Percentiles rank a stretch among this genome's conserved stretches.
These are phyloP conservation scores for Arachnomyces sp. DNA, from an alignment of 2,329 filamentous ascomycete genomes.

Conservation along the genomic window DNA sequence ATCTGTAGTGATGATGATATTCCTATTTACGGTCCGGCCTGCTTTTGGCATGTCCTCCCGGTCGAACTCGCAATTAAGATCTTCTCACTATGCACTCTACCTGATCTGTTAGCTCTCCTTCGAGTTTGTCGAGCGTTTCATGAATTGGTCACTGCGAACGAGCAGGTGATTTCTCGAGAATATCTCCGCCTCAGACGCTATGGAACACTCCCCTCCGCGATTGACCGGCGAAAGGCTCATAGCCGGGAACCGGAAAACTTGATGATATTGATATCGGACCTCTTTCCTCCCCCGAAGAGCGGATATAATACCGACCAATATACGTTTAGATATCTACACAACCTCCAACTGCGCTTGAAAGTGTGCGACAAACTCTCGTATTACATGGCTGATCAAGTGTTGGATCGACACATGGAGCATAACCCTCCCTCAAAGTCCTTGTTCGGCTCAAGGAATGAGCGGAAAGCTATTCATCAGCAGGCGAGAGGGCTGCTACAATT, in stretches of 20 bases:
- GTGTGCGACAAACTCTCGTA: conserved; percentile 32
- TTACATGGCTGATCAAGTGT: conserved; percentile 35
- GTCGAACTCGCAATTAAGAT: conserved; percentile 36
- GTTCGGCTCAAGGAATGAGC: conserved; percentile 27
- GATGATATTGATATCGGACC: conserved; percentile 36
- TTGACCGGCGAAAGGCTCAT: conserved; percentile 28
- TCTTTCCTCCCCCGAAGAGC: conserved; percentile 33
- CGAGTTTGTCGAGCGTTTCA: conserved; percentile 34
- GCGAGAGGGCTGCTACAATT: conserved; percentile 29
- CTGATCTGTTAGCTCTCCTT: conserved; percentile 29
- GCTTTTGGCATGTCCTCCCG: conserved; percentile 33
- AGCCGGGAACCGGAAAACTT: conserved; percentile 36
- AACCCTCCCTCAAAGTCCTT: conserved; percentile 24
- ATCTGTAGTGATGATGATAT: too few species aligned
- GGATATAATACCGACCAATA: conserved; percentile 31
- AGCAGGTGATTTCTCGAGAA: conserved; percentile 33
- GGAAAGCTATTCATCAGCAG: conserved; percentile 26
- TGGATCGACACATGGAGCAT: conserved; percentile 30
- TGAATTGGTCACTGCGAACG: conserved; percentile 29
- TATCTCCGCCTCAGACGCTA: conserved; percentile 36
- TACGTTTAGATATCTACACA: conserved; percentile 34
- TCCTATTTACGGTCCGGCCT: conserved; percentile 13
- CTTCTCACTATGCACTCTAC: conserved; percentile 32
- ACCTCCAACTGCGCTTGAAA: conserved; percentile 30
- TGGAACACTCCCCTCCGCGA: conserved; percentile 34